Base-by-base conservation (phyloP, 495 filamentous ascomycete species). In the Annulohypoxylon nitens region DNA sequence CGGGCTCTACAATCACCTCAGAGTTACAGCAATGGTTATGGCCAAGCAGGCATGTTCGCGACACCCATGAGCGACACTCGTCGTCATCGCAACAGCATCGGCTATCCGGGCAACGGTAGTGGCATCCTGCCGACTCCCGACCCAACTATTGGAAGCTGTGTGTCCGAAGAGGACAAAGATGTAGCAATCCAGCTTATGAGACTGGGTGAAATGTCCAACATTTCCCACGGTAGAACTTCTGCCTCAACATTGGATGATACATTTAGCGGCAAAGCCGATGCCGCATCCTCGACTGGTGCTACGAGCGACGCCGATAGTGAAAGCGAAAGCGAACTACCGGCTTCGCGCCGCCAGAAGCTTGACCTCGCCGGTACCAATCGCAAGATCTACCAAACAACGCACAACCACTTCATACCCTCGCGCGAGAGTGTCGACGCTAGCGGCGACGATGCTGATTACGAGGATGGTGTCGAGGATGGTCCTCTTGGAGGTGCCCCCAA, bases 111-210 rank as follows among this genome's bases (percentile, higher is more conserved):
- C 26, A 75, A 81, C 62, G 74, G 83, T 14, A 67, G 80, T 1
- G 82, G 82, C 36, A 87, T 93, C 71, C 84, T 97, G 65, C 94
- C 94, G 7, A 98, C 97, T 3, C 97, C 96, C 4, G 95, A 97
- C 69, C 94, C 95, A 10, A 98, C 97, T 12, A 91, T 97, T 67
- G 92, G 92, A 39, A 98, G 94, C 83, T 95, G 91, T 75, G 94
- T 98, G 77, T 98, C 95, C 3, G 96, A 99, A 78, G 96, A 99
- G 78, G 96, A 99, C 78, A 96, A 98, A 77, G 97, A 99, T 81
- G 96, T 97, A 74, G 96, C 96, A 55, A 89, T 97, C 78, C 95
- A 98, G 79, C 86, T 99, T 71, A 98, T 99, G 88, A 91, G 93
- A 68, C 86, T 99, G 60, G 94, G 95, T n/a, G 93, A 97, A 76